Evolutionary conservation across 164 flowering plant genomes (phyloP), one percentile per base, ranked within the genome.

Genomic region (Tinospora cordifolia): DNA sequence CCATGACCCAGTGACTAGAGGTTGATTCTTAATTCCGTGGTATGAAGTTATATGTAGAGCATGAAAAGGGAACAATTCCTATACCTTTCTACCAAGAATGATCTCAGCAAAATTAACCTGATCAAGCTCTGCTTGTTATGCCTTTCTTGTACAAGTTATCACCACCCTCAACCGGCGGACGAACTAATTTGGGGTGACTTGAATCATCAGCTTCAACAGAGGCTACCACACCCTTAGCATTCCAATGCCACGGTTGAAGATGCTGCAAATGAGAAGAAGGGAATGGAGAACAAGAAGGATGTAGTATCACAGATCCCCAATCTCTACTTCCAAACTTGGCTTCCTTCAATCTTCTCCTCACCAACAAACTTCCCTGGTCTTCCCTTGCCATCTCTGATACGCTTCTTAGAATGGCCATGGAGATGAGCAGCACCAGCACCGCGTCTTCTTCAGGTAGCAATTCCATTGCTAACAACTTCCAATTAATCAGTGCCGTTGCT

Each of bases 401-500:
- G 40, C 86, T 94, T 75, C 90, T 75, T 9, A 90, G 85, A 21
- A 94, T 82, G 0, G 88, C 83, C 64, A 86, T 67, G 79, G 93
- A 84, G 6, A 94, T 19, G 19, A 94, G 87, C 4, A 94, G 83
- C 21, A 80, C 84, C 36, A 86, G 72, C 19, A 87, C 89, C 8
- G 89, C 90, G 74, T 94, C 99, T 74, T 94, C 99, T 75, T 94
- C 97, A 0, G 99, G 99, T 34, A 75, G 62, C 3, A 94, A 19
- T 70, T 94, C 99, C 9, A 88, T 79, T 7, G 77, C 87, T 27
- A 85, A 57, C 3, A 88, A 76, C 83, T 82, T 92, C 99, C 99
- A 94, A 72, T 94, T 89, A 6, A 94, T 19, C 19, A 94, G 84
- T 62, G 95, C 99, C 0, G 97, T 92, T 15, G 97, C 97, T 79